A percentile compares a stretch with the other conserved stretches of the same genome.
Conservation (phyloP, 2,329 filamentous ascomycete genomes). For the Akanthomyces uredinophilus region DNA sequence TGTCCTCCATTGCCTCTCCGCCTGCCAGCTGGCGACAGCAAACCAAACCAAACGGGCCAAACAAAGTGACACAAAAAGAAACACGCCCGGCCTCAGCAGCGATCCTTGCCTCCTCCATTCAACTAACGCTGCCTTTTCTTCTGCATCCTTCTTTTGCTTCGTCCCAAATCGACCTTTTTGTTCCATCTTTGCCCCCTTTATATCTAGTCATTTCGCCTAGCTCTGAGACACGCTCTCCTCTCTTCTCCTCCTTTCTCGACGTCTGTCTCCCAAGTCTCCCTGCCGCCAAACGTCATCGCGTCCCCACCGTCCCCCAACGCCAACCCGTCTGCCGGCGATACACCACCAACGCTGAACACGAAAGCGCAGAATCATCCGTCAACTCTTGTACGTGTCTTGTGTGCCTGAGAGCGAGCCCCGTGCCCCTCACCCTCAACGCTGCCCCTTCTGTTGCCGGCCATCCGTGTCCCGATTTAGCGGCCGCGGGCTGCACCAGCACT, state of each 20-base stretch:
- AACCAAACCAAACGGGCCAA: background rate
- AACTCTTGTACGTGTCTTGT: background rate
- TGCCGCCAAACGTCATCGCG: conserved; percentile 25
- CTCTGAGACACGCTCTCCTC: background rate
- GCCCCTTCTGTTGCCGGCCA: background rate
- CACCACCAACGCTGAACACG: conserved; percentile 16
- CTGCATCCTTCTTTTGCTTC: background rate
- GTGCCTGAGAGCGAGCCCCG: background rate
- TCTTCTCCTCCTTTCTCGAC: background rate
- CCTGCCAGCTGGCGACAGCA: background rate
- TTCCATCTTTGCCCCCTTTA: background rate
- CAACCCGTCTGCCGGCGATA: conserved; percentile 23
- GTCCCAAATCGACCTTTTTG: background rate
- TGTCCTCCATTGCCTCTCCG: too few relatives aligned
- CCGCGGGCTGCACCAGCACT: background rate
- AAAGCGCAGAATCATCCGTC: conserved; percentile 7
- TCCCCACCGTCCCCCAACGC: conserved; percentile 25
- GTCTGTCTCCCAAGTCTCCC: conserved; percentile 15
- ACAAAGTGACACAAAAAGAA: background rate
- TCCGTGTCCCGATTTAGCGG: background rate
- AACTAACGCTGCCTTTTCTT: background rate
- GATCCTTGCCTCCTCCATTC: conserved; percentile 2
- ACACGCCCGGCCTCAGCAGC: background rate
- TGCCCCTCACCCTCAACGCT: too few relatives aligned
- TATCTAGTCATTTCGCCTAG: background rate